Evolutionary conservation across 139 green algal species (phyloP).

Genomic region (Prasinococcaceae sp.): DNA sequence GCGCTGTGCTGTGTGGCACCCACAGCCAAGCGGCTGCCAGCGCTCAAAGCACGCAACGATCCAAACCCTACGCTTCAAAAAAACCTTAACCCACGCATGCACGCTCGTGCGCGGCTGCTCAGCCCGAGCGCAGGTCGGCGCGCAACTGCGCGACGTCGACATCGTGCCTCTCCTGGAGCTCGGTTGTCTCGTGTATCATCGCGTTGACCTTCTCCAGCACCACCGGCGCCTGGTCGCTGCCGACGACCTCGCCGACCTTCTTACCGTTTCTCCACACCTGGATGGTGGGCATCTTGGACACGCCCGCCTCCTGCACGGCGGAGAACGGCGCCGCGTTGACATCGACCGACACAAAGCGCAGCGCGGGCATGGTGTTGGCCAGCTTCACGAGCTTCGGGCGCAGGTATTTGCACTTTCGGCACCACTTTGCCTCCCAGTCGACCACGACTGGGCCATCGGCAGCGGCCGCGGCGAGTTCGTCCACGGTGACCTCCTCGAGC

Average conservation of each 20-base stretch:
- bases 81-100: too few relatives aligned
- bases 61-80: too few relatives aligned
- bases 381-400: slow-evolving; percentile 4
- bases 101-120: too few relatives aligned
- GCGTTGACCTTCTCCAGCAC: neutral
- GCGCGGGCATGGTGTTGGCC: neutral
- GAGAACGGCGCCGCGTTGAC: neutral
- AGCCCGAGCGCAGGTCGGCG: too few relatives aligned
- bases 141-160: too few relatives aligned
- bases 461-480: too few relatives aligned
- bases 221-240: neutral
- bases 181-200: too few relatives aligned
- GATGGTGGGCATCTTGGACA: slow-evolving; percentile 8
- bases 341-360: neutral
- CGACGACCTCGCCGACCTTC: slow-evolving; percentile 1
- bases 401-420: slow-evolving; percentile 2
- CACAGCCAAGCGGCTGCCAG: too few relatives aligned
- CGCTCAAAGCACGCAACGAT: too few relatives aligned
- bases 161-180: too few relatives aligned
- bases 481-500: too few relatives aligned
- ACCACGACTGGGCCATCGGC: neutral
- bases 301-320: neutral
- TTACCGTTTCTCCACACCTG: slow-evolving; percentile 2
- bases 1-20: too few relatives aligned
- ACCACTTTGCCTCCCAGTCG: slow-evolving; percentile 3